These are phyloP conservation scores for Linderniella brevidens DNA, from an alignment of 257 asterid species.

Conservation along the genomic window DNA sequence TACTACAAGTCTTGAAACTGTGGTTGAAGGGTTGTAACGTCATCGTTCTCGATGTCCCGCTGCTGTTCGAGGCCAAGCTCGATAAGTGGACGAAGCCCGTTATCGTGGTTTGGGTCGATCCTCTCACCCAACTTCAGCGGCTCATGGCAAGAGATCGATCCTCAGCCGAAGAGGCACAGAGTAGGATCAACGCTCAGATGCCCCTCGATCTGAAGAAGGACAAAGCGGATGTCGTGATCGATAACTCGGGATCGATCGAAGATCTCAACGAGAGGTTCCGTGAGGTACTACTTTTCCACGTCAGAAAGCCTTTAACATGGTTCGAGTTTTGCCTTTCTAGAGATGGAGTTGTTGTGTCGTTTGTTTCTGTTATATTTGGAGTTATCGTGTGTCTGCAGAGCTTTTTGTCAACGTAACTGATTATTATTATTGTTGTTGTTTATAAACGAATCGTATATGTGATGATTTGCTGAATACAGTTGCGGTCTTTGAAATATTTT, in stretches of 20 bases:
- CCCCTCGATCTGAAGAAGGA: conserved; percentile 61
- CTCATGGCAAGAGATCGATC: conserved; percentile 67
- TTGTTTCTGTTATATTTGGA: conserved; percentile 41
- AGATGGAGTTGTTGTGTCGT: conserved; percentile 42
- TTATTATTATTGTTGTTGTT: too few relatives aligned
- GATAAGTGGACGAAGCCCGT: conserved; percentile 78
- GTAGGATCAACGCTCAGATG: conserved; percentile 78
- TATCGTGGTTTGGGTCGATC: conserved; percentile 81
- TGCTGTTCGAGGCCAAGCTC: conserved; percentile 83
- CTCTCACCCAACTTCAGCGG: conserved; percentile 70
- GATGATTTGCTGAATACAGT: too few relatives aligned
- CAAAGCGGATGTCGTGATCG: conserved; percentile 57
- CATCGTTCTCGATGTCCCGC: conserved; percentile 83
- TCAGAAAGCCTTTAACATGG: conserved; percentile 70
- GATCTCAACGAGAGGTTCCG: conserved; percentile 40
- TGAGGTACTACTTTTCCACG: conserved; percentile 27
- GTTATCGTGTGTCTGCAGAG: conserved; percentile 31
- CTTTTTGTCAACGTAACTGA: too few relatives aligned
- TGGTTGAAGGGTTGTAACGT: conserved; percentile 62
- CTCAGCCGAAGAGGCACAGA: conserved; percentile 51
- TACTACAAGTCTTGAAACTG: conserved; percentile 51
- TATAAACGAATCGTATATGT: too few relatives aligned
- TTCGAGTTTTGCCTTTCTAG: conserved; percentile 61
- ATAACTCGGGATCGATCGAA: conserved; percentile 56
- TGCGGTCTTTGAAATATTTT: too few relatives aligned